phyloP scores from a whole-genome alignment of 495 filamentous ascomycete genomes.

The Penicillium robsamsonii region DNA sequence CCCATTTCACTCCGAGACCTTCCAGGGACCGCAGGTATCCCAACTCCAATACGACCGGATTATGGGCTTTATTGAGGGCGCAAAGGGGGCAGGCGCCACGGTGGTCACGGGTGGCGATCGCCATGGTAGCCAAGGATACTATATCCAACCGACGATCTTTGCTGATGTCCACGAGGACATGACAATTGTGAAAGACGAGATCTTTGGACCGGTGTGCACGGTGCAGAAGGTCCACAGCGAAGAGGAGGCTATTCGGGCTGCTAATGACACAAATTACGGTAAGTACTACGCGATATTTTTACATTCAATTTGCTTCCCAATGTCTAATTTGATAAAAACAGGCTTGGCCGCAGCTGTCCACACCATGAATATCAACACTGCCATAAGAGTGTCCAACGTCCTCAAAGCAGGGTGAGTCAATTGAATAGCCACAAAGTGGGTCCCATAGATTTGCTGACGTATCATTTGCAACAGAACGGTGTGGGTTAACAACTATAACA shows the following conservation, averaged over 20 bases:
- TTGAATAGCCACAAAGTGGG: background rate
- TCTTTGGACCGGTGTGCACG: slow-evolving; percentile 84
- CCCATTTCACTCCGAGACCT: slow-evolving; percentile 73
- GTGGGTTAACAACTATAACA: slow-evolving; percentile 85
- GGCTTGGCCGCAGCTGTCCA: slow-evolving; percentile 75
- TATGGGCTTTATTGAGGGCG: slow-evolving; percentile 82
- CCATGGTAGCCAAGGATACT: slow-evolving; percentile 75
- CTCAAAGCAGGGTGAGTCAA: slow-evolving; percentile 60
- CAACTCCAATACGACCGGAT: slow-evolving; percentile 82
- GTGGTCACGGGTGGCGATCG: slow-evolving; percentile 75
- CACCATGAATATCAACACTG: slow-evolving; percentile 80
- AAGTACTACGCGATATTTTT: background rate
- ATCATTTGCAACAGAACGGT: slow-evolving; percentile 51
- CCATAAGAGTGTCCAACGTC: slow-evolving; percentile 69
- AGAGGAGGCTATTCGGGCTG: slow-evolving; percentile 68
- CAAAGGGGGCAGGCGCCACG: slow-evolving; percentile 73
- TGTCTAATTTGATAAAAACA: background rate
- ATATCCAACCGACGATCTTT: slow-evolving; percentile 91
- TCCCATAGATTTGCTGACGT: background rate
- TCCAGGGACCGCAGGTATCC: slow-evolving; percentile 91
- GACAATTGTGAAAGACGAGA: slow-evolving; percentile 91
- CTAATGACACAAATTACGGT: slow-evolving; percentile 70
- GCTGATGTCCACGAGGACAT: slow-evolving; percentile 73
- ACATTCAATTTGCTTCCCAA: background rate
- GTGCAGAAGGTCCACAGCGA: slow-evolving; percentile 78